Base-by-base conservation (phyloP, 106 monocot species). In the Agapanthus africanus region DNA sequence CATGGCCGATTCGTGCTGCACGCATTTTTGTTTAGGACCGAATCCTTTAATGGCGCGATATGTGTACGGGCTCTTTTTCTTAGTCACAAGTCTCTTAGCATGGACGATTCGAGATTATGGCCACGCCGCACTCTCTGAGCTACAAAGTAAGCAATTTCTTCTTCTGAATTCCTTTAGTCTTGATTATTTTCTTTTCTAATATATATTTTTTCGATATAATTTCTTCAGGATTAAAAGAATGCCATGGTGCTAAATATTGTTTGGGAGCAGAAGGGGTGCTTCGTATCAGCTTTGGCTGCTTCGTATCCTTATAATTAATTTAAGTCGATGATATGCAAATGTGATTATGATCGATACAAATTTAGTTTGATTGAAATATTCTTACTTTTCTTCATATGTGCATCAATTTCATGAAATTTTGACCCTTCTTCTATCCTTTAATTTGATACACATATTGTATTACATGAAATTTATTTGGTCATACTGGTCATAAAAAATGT, bases 21-120 rank as follows among this genome's bases (percentile, higher is more conserved):
- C 65, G 25, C 69, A 79, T 16, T 74, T 88, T 61, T 90, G 81
- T 77, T 52, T 82, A 1, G 79, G 85, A 19, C 83, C 82, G 1
- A 91, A 75, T 65, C 94, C 95, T 26, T 81, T 71, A 40, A 66
- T 83, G 54, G 91, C 95, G 15, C 68, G 95, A 30, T 95, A 78
- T 61, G 68, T 88, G 18, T 91, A 91, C 28, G 82, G 79, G 11
- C 64, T 97, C 73, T 80, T 95, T 64, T 95, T 95, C 71, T 78
- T 95, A 15, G 72, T 74, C 19, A 87, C 88, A 41, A 84, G 82
- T 67, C 78, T 97, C 35, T 80, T 91, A 14, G 95, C 95, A 14
- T 91, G 95, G 95, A 84, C 78, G 2, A 50, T 91, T 63, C 79
- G 95, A 36, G 95, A 97, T 69, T 91, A 88, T 44, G 88, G 91